Base-by-base conservation (phyloP, 768 basidiomycete genomes). In the Lyophyllum shimeji region DNA sequence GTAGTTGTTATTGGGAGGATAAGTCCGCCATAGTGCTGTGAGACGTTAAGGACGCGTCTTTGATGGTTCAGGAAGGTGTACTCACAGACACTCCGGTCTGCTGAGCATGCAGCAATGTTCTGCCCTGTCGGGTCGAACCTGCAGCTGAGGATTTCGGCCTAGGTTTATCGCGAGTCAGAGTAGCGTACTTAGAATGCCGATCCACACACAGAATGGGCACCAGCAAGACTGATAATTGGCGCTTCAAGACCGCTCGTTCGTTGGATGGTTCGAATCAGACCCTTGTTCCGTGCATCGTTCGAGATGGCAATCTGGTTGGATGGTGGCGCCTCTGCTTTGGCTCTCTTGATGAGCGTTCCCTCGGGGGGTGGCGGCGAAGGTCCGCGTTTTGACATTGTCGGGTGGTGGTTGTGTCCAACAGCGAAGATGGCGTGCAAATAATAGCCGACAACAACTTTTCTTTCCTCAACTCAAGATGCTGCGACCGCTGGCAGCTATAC, bases 111-210 rank as follows among this genome's bases (percentile, higher is more conserved):
- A 39, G 96, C 97, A 55, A 98, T 85, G 61, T 91, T 92, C 69
- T 95, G 89, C 3, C 97, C 97, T 2, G 89, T 89, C 13, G 95
- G 93, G 65, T 96, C 93, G 68, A 98, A 98, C 62, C 93, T 82
- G 75, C 94, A 93, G 62, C 90, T 90, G 60, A 95, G 60, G 59
- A 98, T 92, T 75, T 99, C 97, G 7, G 79, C 86, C 88, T 90
- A 40, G 43, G 59, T 58, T 47, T n/a, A 48, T 17, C 12, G 9
- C 56, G 11, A 60, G 56, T n/a, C 43, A 15, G 39, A 20, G 12
- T 20, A 43, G 9, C 6, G 17, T 20, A 24, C 44, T n/a, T 13
- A 23, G 27, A 6, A 23, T 9, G 8, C 44, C 29, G 45, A 46
- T 52, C 21, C 9, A 63, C 89, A 64, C 71, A 95, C 91, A 47